phyloP scores from a whole-genome alignment of 345 rosid species.

The Gossypium raimondii region DNA sequence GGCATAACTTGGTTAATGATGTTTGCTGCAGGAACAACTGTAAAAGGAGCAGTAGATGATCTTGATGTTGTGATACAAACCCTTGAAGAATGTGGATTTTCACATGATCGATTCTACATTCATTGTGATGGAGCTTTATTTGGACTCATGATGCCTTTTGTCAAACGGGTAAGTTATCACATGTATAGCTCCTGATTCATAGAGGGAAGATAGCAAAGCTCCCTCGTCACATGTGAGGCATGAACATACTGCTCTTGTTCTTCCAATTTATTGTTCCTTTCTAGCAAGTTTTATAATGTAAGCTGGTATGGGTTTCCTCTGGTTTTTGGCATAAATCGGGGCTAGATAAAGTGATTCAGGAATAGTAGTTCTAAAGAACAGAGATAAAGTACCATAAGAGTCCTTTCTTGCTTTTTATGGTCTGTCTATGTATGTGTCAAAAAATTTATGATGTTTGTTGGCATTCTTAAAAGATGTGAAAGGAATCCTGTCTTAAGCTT shows the following conservation, averaged over 20 bases:
- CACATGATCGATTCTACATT: conserved; percentile 77
- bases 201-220: not conserved
- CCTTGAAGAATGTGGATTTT: conserved; percentile 79
- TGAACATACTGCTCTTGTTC: not conserved
- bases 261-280: too few species aligned
- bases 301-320: too few species aligned
- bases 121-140: conserved; percentile 97
- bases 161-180: conserved; percentile 59
- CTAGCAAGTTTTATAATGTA: too few species aligned
- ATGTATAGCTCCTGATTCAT: not conserved
- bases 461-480: not conserved
- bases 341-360: not conserved
- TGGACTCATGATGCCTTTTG: conserved; percentile 99
- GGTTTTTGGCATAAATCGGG: not conserved
- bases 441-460: not conserved
- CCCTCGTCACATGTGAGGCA: not conserved
- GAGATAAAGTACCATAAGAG: not conserved
- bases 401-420: not conserved
- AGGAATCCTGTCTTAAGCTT: not conserved
- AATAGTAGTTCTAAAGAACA: not conserved
- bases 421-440: not conserved
- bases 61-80: conserved; percentile 88
- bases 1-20: conserved; percentile 4
- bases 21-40: conserved; percentile 68
- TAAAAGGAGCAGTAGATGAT: conserved; percentile 97